Base-by-base conservation (phyloP, 169 alveolate genomes). In the Plasmodium blacklocki region DNA sequence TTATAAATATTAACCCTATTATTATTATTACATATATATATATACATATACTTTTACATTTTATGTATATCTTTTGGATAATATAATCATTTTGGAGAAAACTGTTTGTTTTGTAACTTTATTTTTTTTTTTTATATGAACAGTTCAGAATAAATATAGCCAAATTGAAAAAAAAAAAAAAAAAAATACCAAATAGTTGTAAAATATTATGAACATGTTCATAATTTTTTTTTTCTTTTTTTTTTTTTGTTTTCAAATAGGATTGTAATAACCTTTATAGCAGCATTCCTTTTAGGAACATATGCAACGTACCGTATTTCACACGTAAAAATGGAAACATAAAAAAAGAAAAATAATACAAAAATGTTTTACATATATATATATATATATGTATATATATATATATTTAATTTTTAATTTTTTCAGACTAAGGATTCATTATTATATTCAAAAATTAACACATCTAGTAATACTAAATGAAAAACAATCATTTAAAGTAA, bases 361-460 rank as follows among this genome's bases (percentile, higher is more conserved):
- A 23, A 15, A 23, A 45, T 11, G 18, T 66, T 68, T n/a, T 56
- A 73, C 7, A 9, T 56, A 52, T 9, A 23, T 54, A 15, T 21
- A 6, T 32, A 52, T 73, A n/a, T 73, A 23, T 8, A 5, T 52
- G 11, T 7, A 8, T n/a, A 29, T 73, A 7, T 56, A 12, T 15
- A 4, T 52, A 15, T 67, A 5, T 23, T 0, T 67, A 39, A 12
- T 56, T 19, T 43, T 49, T 26, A 45, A 19, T 68, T 50, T 68
- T 23, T 56, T 3, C 70, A 80, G 90, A 80, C 90, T 19, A 80
- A 80, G 52, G 90, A 80, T 49, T 80, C 90, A 21, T 32, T 80
- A 83, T 21, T 80, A 29, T 68, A 80, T 43, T 80, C 90, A 43
- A 80, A 80, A 32, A 80, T 80, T 19, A 70, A 59, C 83, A 59